Base-by-base conservation (phyloP, 2,329 filamentous ascomycete species). In the Pestalotiopsis sp. region DNA sequence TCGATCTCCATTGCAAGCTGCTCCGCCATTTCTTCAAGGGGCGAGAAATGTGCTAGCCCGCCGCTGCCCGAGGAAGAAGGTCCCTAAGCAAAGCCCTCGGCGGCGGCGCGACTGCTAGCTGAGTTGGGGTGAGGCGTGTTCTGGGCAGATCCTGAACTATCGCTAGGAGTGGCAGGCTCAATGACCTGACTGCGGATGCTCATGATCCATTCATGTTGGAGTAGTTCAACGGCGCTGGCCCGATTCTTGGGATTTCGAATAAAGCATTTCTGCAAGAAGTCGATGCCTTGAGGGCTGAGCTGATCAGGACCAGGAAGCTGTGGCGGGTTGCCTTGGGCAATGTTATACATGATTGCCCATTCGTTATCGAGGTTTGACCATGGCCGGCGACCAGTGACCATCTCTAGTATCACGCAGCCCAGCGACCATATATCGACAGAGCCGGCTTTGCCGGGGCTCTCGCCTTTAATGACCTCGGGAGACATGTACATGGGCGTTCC, bases 401-500 rank as follows among this genome's bases (percentile, higher is more conserved):
- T 98, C 81, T 99, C 96, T 57, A 98, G 88, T 72, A 99, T 93
- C 49, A 99, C 96, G 78, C 96, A 99, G 67, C 96, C 95, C 2
- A 99, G 87, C 2, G 95, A 98, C 95, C 95, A 99, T 70, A 98
- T 91, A 78, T 99, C 95, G 59, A 97, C 94, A 3, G 95, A 91
- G 52, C 95, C 95, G 69, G 94, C 91, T 72, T 93, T 92, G 67
- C 93, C 92, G 13, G 90, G 84, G 78, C 90, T 91, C 72, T 95
- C 92, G 68, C 96, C 96, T 76, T 95, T 97, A 84, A 99, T 98
- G 56, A 98, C 94, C 84, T 99, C 96, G 4, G 96, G 96, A 6
- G 96, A 98, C 96, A 99, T 99, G 85, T 99, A 99, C 96, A 99
- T 99, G 2, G 96, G 96, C 12, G 96, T 99, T 74, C 96, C 96